phyloP scores from a whole-genome alignment of 2,329 filamentous ascomycete species.

The Xylariaceae sp. region DNA sequence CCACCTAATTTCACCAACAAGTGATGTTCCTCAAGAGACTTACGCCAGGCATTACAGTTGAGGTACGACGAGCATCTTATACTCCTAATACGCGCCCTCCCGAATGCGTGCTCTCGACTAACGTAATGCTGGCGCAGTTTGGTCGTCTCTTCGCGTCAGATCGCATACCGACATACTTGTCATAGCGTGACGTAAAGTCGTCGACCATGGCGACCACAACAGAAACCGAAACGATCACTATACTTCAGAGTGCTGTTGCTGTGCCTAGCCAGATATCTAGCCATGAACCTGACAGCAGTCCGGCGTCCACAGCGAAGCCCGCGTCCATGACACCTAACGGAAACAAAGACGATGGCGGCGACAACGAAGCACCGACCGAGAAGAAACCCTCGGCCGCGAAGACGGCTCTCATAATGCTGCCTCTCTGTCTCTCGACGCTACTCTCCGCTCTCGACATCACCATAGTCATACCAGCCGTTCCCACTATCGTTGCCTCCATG shows the following conservation, averaged over 20 bases:
- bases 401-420: constrained; percentile 34
- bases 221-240: constrained; percentile 5
- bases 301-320: background rate
- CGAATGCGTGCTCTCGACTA: constrained; percentile 2
- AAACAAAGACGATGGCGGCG: background rate
- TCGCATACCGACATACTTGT: constrained; percentile 1
- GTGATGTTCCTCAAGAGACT: no score
- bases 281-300: background rate
- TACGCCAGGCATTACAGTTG: constrained; percentile 2
- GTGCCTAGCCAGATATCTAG: background rate
- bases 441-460: constrained; percentile 51
- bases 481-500: constrained; percentile 58
- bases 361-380: constrained; percentile 1
- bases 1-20: no score
- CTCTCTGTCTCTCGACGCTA: constrained; percentile 42
- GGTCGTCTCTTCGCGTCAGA: background rate
- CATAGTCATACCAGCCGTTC: constrained; percentile 61
- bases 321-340: background rate
- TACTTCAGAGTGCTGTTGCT: constrained; percentile 1
- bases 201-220: constrained; percentile 6
- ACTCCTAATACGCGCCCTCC: constrained; percentile 1
- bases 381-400: constrained; percentile 1
- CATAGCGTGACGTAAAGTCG: constrained; percentile 3
- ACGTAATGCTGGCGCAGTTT: constrained; percentile 1
- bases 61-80: constrained; percentile 5